Evolutionary conservation across 108 stramenopile genomes (phyloP).

Genomic region (Pseudonitzschia multistriata): DNA sequence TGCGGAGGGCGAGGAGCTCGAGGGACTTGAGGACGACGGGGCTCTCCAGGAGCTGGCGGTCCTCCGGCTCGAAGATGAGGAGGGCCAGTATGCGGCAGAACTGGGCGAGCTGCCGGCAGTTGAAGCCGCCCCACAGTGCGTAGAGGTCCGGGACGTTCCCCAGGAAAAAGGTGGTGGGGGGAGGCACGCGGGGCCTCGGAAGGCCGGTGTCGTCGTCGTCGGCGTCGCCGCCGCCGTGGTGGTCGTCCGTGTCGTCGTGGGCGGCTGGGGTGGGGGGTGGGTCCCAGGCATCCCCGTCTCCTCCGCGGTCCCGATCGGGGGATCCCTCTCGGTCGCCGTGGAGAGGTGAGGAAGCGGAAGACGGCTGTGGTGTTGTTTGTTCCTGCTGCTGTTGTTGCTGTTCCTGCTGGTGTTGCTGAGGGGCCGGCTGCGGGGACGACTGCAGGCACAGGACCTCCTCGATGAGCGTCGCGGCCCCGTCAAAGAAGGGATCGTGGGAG

Average conservation of each 20-base stretch:
- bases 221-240: neutral
- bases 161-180: conserved; percentile 56
- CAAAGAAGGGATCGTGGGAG: conserved; percentile 60
- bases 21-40: conserved; percentile 68
- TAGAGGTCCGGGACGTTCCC: conserved; percentile 67
- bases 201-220: neutral
- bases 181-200: conserved; percentile 26
- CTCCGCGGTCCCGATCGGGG: too few relatives aligned
- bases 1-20: conserved; percentile 73
- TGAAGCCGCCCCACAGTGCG: conserved; percentile 56
- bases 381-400: neutral
- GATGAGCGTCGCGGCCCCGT: conserved; percentile 60
- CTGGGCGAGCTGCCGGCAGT: conserved; percentile 77
- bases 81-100: conserved; percentile 85
- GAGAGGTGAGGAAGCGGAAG: too few relatives aligned
- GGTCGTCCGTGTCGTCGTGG: conserved; percentile 2
- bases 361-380: neutral
- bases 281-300: too few relatives aligned
- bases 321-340: too few relatives aligned
- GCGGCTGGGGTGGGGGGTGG: too few relatives aligned
- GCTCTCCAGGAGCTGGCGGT: conserved; percentile 77
- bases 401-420: conserved; percentile 7
- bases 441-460: conserved; percentile 77
- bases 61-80: conserved; percentile 88
- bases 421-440: conserved; percentile 39